Conservation (phyloP, 345 rosid species). For the Arabidopsis suecica region DNA sequence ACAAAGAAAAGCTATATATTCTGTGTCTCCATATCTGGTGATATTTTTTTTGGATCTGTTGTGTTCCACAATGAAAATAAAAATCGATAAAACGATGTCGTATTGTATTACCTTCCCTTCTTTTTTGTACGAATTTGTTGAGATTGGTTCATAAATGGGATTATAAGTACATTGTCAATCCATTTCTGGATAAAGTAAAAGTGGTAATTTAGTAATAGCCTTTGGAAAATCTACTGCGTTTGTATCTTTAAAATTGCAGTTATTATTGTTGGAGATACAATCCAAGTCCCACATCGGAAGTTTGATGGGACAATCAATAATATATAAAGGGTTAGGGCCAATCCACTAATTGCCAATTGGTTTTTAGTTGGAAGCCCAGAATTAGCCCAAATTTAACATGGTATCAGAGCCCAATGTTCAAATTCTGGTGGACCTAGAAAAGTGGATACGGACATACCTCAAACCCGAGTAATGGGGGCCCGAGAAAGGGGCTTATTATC, state of each 20-base stretch:
- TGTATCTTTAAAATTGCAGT: background rate
- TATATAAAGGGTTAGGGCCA: too few relatives aligned
- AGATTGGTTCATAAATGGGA: background rate
- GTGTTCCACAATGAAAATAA: constrained; percentile 7
- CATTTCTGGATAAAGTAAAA: background rate
- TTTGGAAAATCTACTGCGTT: background rate
- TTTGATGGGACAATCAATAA: too few relatives aligned
- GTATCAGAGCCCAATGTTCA: too few relatives aligned
- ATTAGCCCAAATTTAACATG: too few relatives aligned
- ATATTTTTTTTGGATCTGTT: constrained; percentile 8
- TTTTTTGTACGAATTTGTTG: background rate
- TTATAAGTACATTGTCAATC: background rate
- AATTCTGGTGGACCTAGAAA: too few relatives aligned
- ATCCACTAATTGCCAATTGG: too few relatives aligned
- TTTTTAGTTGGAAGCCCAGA: too few relatives aligned
- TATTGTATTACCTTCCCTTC: background rate
- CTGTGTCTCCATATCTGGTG: background rate
- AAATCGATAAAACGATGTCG: background rate
- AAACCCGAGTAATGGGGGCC: too few relatives aligned
- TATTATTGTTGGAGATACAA: too few relatives aligned
- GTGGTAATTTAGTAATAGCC: background rate
- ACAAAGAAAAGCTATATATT: background rate
- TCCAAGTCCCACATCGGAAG: too few relatives aligned
- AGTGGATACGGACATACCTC: too few relatives aligned
- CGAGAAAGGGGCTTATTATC: too few relatives aligned